These are phyloP conservation scores for Metschnikowia matae DNA, from an alignment of 805 yeast genomes.

Conservation along the genomic window DNA sequence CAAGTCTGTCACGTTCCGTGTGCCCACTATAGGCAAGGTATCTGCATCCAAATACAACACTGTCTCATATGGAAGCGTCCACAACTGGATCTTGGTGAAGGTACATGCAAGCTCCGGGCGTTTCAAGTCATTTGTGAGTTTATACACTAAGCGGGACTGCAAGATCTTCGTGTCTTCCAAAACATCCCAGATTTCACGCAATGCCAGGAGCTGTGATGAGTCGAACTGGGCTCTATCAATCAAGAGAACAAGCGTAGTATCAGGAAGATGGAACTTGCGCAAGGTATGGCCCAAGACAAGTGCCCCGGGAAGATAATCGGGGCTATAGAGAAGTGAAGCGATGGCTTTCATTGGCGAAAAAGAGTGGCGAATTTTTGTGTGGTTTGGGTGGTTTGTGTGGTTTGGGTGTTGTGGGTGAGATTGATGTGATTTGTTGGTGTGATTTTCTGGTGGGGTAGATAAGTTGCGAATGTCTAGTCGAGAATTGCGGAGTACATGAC, in stretches of 20 bases:
- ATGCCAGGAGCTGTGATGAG: conserved; percentile 24
- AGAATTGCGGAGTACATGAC: conserved; percentile 4
- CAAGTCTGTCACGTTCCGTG: conserved; percentile 26
- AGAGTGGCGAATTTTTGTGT: neutral
- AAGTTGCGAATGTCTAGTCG: neutral
- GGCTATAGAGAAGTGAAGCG: conserved; percentile 37
- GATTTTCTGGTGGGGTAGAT: conserved; percentile 1
- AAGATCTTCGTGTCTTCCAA: conserved; percentile 27
- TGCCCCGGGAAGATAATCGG: conserved; percentile 55
- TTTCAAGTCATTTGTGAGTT: conserved; percentile 30
- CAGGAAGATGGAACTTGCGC: conserved; percentile 10
- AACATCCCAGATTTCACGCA: conserved; percentile 26
- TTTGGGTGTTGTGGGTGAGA: neutral
- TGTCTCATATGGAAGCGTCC: conserved; percentile 17
- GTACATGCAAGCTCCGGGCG: conserved; percentile 19
- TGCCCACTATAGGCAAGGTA: conserved; percentile 17
- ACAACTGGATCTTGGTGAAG: conserved; percentile 18
- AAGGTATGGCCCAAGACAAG: conserved; percentile 43
- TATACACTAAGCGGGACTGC: conserved; percentile 22
- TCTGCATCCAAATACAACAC: conserved; percentile 20
- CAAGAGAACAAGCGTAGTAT: conserved; percentile 27
- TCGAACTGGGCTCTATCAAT: conserved; percentile 29
- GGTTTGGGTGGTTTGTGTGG: neutral
- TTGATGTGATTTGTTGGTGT: neutral
- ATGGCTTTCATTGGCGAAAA: conserved; percentile 13